A percentile compares a stretch with the other conserved stretches of the same genome.
Evolutionary conservation across 495 filamentous ascomycete genomes (phyloP).

Genomic region (Annulohypoxylon stygium): DNA sequence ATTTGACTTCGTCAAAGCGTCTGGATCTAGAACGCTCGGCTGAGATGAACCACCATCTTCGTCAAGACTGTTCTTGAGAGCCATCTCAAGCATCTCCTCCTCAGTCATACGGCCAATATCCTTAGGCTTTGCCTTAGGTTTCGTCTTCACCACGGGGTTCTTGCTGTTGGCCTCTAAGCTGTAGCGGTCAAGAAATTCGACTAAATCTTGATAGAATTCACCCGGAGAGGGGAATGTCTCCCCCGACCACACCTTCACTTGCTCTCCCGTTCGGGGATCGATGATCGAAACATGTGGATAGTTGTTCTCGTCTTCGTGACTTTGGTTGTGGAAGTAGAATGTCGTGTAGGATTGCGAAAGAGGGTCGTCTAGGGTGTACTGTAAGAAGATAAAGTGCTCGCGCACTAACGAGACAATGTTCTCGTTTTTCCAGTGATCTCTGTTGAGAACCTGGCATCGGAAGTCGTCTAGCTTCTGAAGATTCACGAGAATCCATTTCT

Average conservation of each 20-base stretch:
- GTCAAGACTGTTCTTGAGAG: constrained; percentile 85
- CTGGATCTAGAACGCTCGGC: constrained; percentile 74
- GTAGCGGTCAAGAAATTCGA: constrained; percentile 96
- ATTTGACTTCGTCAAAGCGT: constrained; percentile 78
- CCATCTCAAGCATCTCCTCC: constrained; percentile 95
- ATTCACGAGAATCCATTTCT: constrained; percentile 96
- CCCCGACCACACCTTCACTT: constrained; percentile 96
- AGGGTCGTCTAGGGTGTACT: constrained; percentile 85
- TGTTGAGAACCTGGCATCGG: constrained; percentile 90
- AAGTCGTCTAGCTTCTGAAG: constrained; percentile 93
- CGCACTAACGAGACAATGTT: constrained; percentile 81
- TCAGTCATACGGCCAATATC: constrained; percentile 92
- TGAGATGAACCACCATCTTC: constrained; percentile 50
- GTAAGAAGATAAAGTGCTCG: constrained; percentile 95
- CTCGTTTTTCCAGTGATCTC: constrained; percentile 93
- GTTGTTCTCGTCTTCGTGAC: constrained; percentile 75
- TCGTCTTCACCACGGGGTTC: constrained; percentile 89
- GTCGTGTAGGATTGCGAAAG: constrained; percentile 82
- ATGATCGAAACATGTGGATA: constrained; percentile 97
- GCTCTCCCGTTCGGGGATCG: constrained; percentile 95
- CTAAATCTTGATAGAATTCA: constrained; percentile 90
- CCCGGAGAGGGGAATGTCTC: constrained; percentile 77
- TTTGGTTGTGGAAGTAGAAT: constrained; percentile 85
- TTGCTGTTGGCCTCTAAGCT: constrained; percentile 87
- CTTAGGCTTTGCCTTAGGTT: constrained; percentile 76